phyloP scores from a whole-genome alignment of 768 basidiomycete species.

The Ramaria sp. region DNA sequence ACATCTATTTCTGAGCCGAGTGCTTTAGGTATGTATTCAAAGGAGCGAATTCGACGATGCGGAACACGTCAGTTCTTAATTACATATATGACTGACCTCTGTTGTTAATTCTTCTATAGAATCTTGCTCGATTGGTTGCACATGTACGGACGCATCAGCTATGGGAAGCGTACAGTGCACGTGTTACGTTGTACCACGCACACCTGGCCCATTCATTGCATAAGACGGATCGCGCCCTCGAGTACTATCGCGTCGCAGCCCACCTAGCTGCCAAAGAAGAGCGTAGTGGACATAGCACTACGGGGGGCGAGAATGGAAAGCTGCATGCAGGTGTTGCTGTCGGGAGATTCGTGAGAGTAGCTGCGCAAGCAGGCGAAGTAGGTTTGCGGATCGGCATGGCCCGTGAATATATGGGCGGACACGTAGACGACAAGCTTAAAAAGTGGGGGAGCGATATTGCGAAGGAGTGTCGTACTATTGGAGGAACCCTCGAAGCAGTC shows the following conservation, averaged over 20 bases:
- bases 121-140: conserved; percentile 41
- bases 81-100: not conserved
- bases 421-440: conserved; percentile 11
- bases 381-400: conserved; percentile 37
- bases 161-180: conserved; percentile 45
- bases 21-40: conserved; percentile 46
- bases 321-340: not conserved
- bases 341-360: conserved; percentile 29
- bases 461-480: conserved; percentile 33
- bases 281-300: not conserved
- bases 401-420: conserved; percentile 11
- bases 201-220: conserved; percentile 65
- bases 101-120: conserved; percentile 15
- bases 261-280: conserved; percentile 27
- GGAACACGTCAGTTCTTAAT: conserved; percentile 27
- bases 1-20: not conserved
- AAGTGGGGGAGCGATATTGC: conserved; percentile 26
- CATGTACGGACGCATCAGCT: conserved; percentile 49
- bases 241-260: conserved; percentile 56
- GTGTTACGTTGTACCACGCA: conserved; percentile 57
- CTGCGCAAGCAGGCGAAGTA: conserved; percentile 43
- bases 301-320: not conserved
- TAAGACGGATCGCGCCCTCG: conserved; percentile 37
- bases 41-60: conserved; percentile 59
- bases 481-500: conserved; percentile 43